phyloP scores from a whole-genome alignment of 2,329 filamentous ascomycete species.

The Exophiala xenobiotica region DNA sequence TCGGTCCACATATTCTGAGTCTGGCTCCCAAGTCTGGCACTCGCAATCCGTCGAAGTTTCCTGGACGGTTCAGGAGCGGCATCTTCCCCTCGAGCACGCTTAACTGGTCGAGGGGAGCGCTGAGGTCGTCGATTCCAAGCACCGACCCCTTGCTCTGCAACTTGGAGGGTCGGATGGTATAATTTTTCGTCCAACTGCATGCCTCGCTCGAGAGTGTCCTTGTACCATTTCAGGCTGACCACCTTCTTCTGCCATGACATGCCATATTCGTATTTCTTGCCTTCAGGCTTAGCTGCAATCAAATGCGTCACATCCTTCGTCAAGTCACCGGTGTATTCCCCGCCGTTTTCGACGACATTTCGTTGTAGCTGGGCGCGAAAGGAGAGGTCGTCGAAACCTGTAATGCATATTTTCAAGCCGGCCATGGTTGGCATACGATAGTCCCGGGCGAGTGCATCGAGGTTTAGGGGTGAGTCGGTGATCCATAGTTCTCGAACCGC shows the following conservation, averaged over 20 bases:
- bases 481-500: slow-evolving; percentile 79
- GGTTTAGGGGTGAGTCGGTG: slow-evolving; percentile 71
- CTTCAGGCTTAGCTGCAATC: slow-evolving; percentile 73
- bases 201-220: slow-evolving; percentile 76
- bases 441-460: slow-evolving; percentile 65
- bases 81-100: slow-evolving; percentile 57
- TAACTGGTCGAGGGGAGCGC: slow-evolving; percentile 53
- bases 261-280: slow-evolving; percentile 90
- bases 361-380: slow-evolving; percentile 70
- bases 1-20: slow-evolving; percentile 86
- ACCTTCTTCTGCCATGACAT: slow-evolving; percentile 75
- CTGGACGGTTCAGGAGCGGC: slow-evolving; percentile 62
- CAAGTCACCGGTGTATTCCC: slow-evolving; percentile 81
- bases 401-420: slow-evolving; percentile 64
- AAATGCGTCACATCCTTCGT: slow-evolving; percentile 85
- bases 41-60: slow-evolving; percentile 85
- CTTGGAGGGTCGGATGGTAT: slow-evolving; percentile 73
- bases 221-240: slow-evolving; percentile 81
- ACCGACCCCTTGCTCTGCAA: slow-evolving; percentile 70
- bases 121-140: slow-evolving; percentile 66
- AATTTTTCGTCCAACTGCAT: slow-evolving; percentile 87
- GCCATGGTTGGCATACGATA: slow-evolving; percentile 46
- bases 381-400: slow-evolving; percentile 65
- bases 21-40: slow-evolving; percentile 76
- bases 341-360: slow-evolving; percentile 68